Percentiles rank a stretch among this genome's conserved stretches.
These are phyloP conservation scores for Aspergillus pseudoviridinutans DNA, from an alignment of 2,329 filamentous ascomycete species.

Conservation along the genomic window DNA sequence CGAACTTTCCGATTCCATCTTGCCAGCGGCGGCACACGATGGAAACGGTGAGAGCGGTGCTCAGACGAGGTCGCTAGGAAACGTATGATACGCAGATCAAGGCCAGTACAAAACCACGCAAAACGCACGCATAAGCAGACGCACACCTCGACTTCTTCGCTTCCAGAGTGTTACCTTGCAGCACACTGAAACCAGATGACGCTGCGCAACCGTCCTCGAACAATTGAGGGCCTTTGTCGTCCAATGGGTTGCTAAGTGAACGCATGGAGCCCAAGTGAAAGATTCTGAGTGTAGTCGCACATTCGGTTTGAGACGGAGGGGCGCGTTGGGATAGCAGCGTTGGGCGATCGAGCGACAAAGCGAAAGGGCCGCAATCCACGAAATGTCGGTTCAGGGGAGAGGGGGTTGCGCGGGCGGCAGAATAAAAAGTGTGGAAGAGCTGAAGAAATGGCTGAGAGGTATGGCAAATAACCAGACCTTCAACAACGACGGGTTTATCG, in stretches of 20 bases:
- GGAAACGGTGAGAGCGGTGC: conserved; percentile 17
- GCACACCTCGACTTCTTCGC: conserved; percentile 11
- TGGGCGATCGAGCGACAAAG: conserved; percentile 12
- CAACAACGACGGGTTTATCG: conserved; percentile 12
- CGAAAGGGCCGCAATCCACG: conserved; percentile 17
- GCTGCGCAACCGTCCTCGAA: conserved; percentile 28
- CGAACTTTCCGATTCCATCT: conserved; percentile 41
- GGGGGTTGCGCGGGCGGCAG: conserved; percentile 4
- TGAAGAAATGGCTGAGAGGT: conserved; percentile 15
- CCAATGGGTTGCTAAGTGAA: conserved; percentile 32
- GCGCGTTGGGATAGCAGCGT: conserved; percentile 13
- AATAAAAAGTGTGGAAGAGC: conserved; percentile 16
- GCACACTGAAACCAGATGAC: conserved; percentile 20
- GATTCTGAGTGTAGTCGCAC: conserved; percentile 28
- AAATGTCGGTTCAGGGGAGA: conserved; percentile 13
- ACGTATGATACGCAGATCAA: conserved; percentile 20
- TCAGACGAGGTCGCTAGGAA: conserved; percentile 23
- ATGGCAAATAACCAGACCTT: conserved; percentile 17
- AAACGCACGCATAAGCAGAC: conserved; percentile 15
- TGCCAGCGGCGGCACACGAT: conserved; percentile 21
- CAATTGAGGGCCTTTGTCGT: conserved; percentile 31
- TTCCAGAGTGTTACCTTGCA: conserved; percentile 18
- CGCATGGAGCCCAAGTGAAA: conserved; percentile 36
- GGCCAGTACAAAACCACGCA: conserved; percentile 6
- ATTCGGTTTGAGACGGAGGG: conserved; percentile 28